Conservation (phyloP, 306 rosid genomes). For the Acacia acuminata region DNA sequence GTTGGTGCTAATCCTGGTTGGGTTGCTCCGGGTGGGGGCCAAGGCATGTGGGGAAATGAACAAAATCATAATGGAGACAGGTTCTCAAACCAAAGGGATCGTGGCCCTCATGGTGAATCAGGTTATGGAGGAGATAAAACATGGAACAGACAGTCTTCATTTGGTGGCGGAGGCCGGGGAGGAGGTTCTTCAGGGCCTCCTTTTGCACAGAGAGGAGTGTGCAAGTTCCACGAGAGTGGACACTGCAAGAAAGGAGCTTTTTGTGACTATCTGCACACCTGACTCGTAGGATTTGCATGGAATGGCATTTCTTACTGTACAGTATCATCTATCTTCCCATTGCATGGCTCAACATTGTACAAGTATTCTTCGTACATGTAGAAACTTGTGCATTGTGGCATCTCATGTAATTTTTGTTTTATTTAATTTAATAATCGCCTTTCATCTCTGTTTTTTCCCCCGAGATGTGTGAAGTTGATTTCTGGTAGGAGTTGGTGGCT, state of each 20-base stretch:
- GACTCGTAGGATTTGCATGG: constrained; percentile 39
- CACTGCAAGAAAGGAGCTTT: constrained; percentile 87
- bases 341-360: constrained; percentile 50
- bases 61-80: constrained; percentile 67
- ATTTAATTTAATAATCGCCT: neutral
- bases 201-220: constrained; percentile 73
- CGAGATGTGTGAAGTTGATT: constrained; percentile 30
- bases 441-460: constrained; percentile 4
- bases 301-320: constrained; percentile 69
- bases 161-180: constrained; percentile 63
- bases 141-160: constrained; percentile 79
- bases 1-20: constrained; percentile 68
- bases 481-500: neutral
- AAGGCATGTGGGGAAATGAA: constrained; percentile 55
- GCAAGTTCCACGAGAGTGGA: constrained; percentile 83
- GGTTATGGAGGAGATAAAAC: constrained; percentile 68
- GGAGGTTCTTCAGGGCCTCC: constrained; percentile 68
- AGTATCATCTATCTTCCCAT: constrained; percentile 49
- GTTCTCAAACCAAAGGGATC: constrained; percentile 60
- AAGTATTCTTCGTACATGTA: constrained; percentile 42
- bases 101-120: constrained; percentile 61
- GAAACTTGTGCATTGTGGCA: constrained; percentile 48
- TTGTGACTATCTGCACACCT: constrained; percentile 81
- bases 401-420: constrained; percentile 27
- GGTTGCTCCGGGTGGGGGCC: constrained; percentile 51